Evolutionary conservation across 2,329 filamentous ascomycete genomes (phyloP), one percentile per base, ranked within the genome.

Genomic region (Colletotrichum lindemuthianum): DNA sequence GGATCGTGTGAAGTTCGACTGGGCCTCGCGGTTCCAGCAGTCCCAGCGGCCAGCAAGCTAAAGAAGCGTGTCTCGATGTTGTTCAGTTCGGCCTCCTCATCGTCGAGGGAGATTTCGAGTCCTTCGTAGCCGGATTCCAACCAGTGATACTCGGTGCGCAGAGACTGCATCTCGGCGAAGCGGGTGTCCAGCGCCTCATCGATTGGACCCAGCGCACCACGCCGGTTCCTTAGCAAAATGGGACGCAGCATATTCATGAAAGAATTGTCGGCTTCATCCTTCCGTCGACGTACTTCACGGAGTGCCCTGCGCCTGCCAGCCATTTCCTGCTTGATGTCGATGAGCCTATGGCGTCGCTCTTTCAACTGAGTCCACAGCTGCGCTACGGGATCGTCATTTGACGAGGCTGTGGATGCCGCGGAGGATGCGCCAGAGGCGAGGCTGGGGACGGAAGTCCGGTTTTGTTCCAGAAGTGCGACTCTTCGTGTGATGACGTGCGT

Each of bases 181-280:
- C 70, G 70, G 15, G 70, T 67, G 16, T 75, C 70, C 12, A 80
- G 60, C 1, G 70, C 43, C 10, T 71, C 67, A 6, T 69, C 53
- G 1, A 73, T 67, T 12, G 70, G 65, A 8, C 68, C 63, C 8
- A 67, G 57, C 24, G 67, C 51, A 24, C 69, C 68, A 12, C 55
- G 45, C 12, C 66, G 63, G 16, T 70, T 71, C 50, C 69, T 72
- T 16, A 78, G 69, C 4, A 80, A 69, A 32, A 79, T 70, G 0
- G 76, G 77, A 4, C 79, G 73, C 16, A 80, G 66, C 13, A 76
- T 67, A 34, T 72, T 72, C 77, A 81, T 79, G 49, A 81, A 78
- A 1, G 71, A 71, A 66, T 80, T 80, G 52, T 81, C 79, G 6
- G 76, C 72, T 33, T 74, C 71, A 43, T 78, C 74, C 55, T 73